Base-by-base conservation (phyloP, 768 basidiomycete genomes). In the Dendrothele bispora region DNA sequence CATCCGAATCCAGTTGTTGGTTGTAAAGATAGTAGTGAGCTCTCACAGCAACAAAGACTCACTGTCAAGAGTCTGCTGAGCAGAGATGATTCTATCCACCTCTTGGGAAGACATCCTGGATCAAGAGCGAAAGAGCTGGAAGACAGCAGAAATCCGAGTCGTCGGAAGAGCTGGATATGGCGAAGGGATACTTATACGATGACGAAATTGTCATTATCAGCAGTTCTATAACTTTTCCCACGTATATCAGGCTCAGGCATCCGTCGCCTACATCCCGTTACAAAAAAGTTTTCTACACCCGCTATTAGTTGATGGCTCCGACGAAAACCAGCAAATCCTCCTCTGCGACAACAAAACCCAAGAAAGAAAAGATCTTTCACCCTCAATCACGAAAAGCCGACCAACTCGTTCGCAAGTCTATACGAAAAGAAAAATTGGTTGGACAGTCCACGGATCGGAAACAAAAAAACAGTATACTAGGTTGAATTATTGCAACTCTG, bases 321-420 rank as follows among this genome's bases (percentile, higher is more conserved):
- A 59, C 75, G 50, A 61, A 64, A 51, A 59, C 73, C 48, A 60
- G 65, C 30, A 71, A 75, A 53, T 46, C 63, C 14, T 29, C 54
- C 6, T 27, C 53, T 18, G 39, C 53, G 39, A 34, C 39, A 27
- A 25, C 46, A 15, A 41, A 58, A 50, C 27, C 44, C 34, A 88
- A 83, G 64, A 88, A 82, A 66, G 88, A 89, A 59, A 92, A 92
- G 57, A 55, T 91, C 8, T 86, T 85, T 53, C 91, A 93, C 61
- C 91, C 91, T 4, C 74, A 84, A 39, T 93, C 91, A 18, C 77
- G 91, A 51, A 93, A 92, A 68, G 91, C 91, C 2, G 81, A 75
- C 11, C 89, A 91, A 59, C 72, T 91, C 12, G 71, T 78, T 14
- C 79, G 89, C 18, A 74, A 79, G 47, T 79, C 83, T 20, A 62